Percentiles rank a stretch among this genome's conserved stretches.
These are phyloP conservation scores for Paramecium bursaria DNA, from an alignment of 73 alveolate genomes.

Conservation along the genomic window DNA sequence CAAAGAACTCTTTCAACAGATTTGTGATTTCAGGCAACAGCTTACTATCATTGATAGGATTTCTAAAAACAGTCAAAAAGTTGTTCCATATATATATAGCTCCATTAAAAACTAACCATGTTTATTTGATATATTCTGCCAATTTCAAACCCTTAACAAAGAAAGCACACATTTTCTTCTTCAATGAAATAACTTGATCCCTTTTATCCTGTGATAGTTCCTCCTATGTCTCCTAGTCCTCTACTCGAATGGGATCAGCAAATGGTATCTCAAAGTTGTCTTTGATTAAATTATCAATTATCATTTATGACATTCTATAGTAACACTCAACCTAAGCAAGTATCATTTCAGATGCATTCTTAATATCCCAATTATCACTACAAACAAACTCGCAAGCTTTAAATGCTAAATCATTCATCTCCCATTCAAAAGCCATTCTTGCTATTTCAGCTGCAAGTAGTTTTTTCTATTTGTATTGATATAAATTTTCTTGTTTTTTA, in stretches of 20 bases:
- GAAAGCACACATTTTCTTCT: constrained; percentile 83
- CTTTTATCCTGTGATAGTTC: constrained; percentile 88
- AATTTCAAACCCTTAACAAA: constrained; percentile 90
- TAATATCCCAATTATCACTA: constrained; percentile 85
- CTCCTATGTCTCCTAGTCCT: constrained; percentile 82
- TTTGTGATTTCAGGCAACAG: constrained; percentile 89
- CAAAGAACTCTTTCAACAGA: constrained; percentile 89
- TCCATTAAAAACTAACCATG: constrained; percentile 96
- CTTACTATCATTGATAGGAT: constrained; percentile 84
- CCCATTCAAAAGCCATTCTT: constrained; percentile 84
- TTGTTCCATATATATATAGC: constrained; percentile 96
- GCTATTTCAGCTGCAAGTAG: constrained; percentile 87
- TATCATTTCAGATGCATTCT: constrained; percentile 91
- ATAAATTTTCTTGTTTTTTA: constrained; percentile 80
- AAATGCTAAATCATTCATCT: constrained; percentile 86
- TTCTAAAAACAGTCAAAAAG: constrained; percentile 89
- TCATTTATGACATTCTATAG: constrained; percentile 88
- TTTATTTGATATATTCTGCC: constrained; percentile 90
- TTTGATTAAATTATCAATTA: constrained; percentile 86
- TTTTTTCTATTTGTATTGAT: constrained; percentile 82
- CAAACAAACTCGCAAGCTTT: constrained; percentile 85
- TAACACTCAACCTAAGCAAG: constrained; percentile 92
- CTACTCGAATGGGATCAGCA: constrained; percentile 77
- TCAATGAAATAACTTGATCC: constrained; percentile 85
- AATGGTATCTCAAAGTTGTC: constrained; percentile 93